Conservation (phyloP, 2,329 filamentous ascomycete genomes). For the Stemphylium vesicarium region DNA sequence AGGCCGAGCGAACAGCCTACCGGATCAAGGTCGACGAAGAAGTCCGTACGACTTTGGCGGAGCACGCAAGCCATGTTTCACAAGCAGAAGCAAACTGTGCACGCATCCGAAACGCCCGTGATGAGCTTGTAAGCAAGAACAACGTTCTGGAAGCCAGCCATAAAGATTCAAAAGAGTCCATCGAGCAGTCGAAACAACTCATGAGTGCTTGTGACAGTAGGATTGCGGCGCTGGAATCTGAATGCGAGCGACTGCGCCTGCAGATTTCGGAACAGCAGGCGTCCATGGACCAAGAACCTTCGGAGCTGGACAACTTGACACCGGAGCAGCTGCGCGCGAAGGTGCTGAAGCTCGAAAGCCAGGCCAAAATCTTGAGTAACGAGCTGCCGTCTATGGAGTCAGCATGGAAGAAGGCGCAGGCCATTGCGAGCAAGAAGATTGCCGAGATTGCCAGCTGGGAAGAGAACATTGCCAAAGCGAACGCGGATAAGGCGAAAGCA, state of each 20-base stretch:
- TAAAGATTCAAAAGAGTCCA: conserved; percentile 74
- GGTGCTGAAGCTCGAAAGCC: conserved; percentile 75
- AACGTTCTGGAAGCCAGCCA: conserved; percentile 78
- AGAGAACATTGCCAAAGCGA: conserved; percentile 75
- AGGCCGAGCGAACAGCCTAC: conserved; percentile 83
- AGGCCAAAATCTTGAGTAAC: conserved; percentile 82
- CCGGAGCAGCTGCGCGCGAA: conserved; percentile 75
- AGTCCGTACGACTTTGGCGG: conserved; percentile 71
- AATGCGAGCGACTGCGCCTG: conserved; percentile 73
- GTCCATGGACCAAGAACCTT: conserved; percentile 26
- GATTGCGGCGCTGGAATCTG: conserved; percentile 81
- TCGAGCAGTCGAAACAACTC: conserved; percentile 79
- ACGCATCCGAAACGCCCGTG: conserved; percentile 80
- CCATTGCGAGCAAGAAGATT: conserved; percentile 84
- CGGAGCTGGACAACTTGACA: conserved; percentile 64
- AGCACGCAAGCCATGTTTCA: conserved; percentile 82
- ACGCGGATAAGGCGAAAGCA: conserved; percentile 91
- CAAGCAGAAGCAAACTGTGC: conserved; percentile 84
- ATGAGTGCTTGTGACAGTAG: conserved; percentile 78
- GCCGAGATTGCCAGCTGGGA: conserved; percentile 77
- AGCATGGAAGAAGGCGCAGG: conserved; percentile 88
- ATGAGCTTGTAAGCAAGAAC: conserved; percentile 84
- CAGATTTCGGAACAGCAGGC: conserved; percentile 58
- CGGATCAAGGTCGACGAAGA: conserved; percentile 83
- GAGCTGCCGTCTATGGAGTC: conserved; percentile 89